Conservation (phyloP, 179 eudicot species). For the Spinacia oleracea region DNA sequence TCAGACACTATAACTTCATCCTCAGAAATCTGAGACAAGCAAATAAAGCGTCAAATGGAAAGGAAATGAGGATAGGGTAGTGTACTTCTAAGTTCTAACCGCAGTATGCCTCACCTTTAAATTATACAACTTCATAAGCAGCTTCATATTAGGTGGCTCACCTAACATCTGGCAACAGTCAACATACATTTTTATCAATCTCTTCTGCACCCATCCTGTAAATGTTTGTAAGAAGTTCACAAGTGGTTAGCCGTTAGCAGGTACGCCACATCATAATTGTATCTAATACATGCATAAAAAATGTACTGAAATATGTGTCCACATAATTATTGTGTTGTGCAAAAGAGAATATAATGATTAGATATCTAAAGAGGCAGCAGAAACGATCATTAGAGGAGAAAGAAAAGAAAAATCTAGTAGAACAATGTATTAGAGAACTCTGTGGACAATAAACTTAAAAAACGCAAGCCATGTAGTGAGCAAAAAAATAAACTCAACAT, state of each 20-base stretch:
- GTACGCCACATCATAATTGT: background rate
- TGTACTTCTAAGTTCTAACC: background rate
- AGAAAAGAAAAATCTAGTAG: background rate
- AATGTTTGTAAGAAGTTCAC: conserved; percentile 1
- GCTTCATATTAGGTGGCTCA: conserved; percentile 69
- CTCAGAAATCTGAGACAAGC: conserved; percentile 65
- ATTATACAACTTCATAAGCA: conserved; percentile 73
- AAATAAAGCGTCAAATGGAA: background rate
- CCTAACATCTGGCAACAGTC: conserved; percentile 68
- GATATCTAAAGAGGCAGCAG: background rate
- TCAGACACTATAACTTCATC: conserved; percentile 80
- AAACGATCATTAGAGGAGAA: background rate
- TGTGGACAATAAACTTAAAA: background rate
- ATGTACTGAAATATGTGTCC: background rate
- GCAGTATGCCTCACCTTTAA: conserved; percentile 48
- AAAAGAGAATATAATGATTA: background rate
- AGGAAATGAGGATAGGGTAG: background rate
- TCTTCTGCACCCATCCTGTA: conserved; percentile 87
- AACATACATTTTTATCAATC: conserved; percentile 72
- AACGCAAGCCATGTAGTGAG: background rate
- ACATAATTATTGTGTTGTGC: background rate
- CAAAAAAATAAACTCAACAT: background rate
- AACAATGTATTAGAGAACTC: background rate
- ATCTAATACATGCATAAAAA: background rate
- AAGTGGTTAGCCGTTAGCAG: background rate